These are phyloP conservation scores for Ustilago tritici DNA, from an alignment of 1,284 basidiomycete species.

Conservation along the genomic window DNA sequence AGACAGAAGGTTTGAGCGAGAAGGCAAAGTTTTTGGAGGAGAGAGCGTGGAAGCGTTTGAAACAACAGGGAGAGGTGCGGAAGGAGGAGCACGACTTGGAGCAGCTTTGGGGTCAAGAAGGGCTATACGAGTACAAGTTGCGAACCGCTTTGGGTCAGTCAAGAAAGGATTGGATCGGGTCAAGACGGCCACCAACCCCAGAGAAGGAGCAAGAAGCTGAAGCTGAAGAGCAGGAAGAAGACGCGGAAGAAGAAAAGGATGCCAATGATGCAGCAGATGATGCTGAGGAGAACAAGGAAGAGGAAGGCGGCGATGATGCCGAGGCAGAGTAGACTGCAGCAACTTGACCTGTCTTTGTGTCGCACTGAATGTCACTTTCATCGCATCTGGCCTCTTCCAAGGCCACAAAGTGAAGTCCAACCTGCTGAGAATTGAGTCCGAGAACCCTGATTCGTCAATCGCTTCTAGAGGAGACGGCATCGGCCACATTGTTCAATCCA, in stretches of 20 bases:
- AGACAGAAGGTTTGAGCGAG: neutral
- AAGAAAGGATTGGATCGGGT: constrained; percentile 40
- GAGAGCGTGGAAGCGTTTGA: constrained; percentile 21
- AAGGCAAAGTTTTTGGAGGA: constrained; percentile 19
- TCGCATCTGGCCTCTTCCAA: neutral
- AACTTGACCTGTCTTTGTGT: constrained; percentile 5
- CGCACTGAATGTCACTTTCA: neutral
- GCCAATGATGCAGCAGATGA: constrained; percentile 3
- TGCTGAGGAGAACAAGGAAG: neutral
- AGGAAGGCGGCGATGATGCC: constrained; percentile 2
- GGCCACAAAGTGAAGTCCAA: neutral
- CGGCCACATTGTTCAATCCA: neutral
- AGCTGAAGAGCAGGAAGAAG: constrained; percentile 5
- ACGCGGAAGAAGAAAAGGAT: constrained; percentile 12
- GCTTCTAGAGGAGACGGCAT: neutral
- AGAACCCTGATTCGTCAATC: neutral
- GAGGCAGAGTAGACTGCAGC: constrained; percentile 1
- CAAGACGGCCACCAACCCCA: constrained; percentile 20
- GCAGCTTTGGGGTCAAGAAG: constrained; percentile 40
- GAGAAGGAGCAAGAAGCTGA: constrained; percentile 9
- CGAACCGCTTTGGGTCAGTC: constrained; percentile 27
- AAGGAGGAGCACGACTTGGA: constrained; percentile 34
- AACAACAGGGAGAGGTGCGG: constrained; percentile 14
- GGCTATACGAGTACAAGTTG: constrained; percentile 49
- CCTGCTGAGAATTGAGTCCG: neutral